Percentiles rank a stretch among this genome's conserved stretches.
Evolutionary conservation across 768 basidiomycete species (phyloP).

Genomic region (Tylopilus vinaceipallidus): DNA sequence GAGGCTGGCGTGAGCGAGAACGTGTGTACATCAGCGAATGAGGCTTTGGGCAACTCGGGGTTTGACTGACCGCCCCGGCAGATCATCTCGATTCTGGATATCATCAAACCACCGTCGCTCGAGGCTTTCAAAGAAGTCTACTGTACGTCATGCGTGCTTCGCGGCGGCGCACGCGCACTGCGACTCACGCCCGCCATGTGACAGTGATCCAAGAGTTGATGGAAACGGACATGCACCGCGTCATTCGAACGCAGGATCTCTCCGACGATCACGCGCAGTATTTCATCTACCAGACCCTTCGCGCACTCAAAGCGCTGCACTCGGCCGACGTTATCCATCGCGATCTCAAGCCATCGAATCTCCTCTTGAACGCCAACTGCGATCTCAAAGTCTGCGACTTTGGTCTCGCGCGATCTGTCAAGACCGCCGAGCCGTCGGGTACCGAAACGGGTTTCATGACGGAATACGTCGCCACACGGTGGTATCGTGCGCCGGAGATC

Average conservation of each 20-base stretch:
- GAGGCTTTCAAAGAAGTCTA: constrained; percentile 90
- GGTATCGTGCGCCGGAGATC: constrained; percentile 99
- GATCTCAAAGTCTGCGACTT: constrained; percentile 96
- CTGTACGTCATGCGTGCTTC: constrained; percentile 39
- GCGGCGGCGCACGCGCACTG: neutral
- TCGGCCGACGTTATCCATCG: constrained; percentile 96
- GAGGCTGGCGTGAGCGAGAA: constrained; percentile 90
- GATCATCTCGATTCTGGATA: constrained; percentile 90
- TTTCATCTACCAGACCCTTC: constrained; percentile 91
- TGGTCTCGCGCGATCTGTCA: constrained; percentile 88
- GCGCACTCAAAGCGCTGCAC: constrained; percentile 94
- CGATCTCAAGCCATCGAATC: constrained; percentile 95
- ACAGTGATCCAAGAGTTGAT: constrained; percentile 88
- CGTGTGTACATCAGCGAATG: constrained; percentile 37
- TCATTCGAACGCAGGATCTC: constrained; percentile 91
- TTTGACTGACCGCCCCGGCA: constrained; percentile 28
- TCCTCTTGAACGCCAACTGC: constrained; percentile 96
- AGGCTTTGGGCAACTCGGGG: neutral
- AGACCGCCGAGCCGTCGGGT: constrained; percentile 80
- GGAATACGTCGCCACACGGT: constrained; percentile 96
- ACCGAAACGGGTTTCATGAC: constrained; percentile 92
- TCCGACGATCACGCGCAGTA: constrained; percentile 96
- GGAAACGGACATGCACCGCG: constrained; percentile 97
- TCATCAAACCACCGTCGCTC: constrained; percentile 75
- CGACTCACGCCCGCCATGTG: constrained; percentile 2